phyloP scores from a whole-genome alignment of 495 filamentous ascomycete genomes.

The Letharia columbiana region DNA sequence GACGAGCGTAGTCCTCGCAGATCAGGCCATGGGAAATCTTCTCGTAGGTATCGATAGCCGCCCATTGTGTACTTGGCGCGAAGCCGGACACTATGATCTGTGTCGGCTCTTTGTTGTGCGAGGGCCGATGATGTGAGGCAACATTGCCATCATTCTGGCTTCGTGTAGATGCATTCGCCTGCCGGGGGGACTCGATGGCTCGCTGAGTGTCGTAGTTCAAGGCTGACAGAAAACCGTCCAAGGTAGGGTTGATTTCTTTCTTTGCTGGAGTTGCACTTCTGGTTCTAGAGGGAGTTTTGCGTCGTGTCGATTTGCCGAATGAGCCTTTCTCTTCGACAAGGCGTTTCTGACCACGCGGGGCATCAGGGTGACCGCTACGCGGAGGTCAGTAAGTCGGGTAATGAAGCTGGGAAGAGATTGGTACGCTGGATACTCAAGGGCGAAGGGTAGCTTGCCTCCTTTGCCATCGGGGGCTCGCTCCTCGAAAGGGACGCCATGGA shows the following conservation, averaged over 20 bases:
- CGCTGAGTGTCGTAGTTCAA: constrained; percentile 27
- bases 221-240: constrained; percentile 43
- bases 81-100: constrained; percentile 84
- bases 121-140: constrained; percentile 37
- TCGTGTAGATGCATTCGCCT: constrained; percentile 37
- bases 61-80: constrained; percentile 62
- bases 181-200: constrained; percentile 30
- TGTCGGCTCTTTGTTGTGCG: constrained; percentile 54
- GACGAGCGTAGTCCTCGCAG: constrained; percentile 82
- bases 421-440: constrained; percentile 53
- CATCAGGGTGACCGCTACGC: constrained; percentile 16
- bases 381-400: neutral
- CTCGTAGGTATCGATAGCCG: constrained; percentile 79
- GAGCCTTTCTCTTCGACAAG: constrained; percentile 50
- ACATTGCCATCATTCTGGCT: constrained; percentile 22
- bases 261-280: constrained; percentile 51
- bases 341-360: constrained; percentile 13
- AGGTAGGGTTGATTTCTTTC: constrained; percentile 46
- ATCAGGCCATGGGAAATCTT: constrained; percentile 59
- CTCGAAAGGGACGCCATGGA: constrained; percentile 57
- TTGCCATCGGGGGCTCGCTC: constrained; percentile 54
- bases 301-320: constrained; percentile 49
- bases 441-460: constrained; percentile 53
- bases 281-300: constrained; percentile 44
- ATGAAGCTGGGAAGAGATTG: constrained; percentile 19